These are phyloP conservation scores for Mrakia gelida DNA, from an alignment of 768 basidiomycete genomes.

Conservation along the genomic window DNA sequence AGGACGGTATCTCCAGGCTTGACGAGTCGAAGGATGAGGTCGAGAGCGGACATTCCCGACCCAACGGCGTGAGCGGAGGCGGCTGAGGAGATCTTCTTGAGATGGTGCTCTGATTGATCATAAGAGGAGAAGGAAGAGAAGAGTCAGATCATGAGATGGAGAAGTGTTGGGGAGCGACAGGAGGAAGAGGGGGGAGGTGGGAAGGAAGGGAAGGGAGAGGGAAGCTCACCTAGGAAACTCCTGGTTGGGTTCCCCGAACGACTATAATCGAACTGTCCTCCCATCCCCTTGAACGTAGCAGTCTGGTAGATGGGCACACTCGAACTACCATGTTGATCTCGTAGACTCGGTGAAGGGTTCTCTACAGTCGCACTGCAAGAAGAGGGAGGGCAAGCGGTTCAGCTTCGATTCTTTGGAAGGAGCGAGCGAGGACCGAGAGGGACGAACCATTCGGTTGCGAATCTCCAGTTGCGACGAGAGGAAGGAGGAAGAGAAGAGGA, in stretches of 20 bases:
- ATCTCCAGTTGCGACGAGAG: constrained; percentile 23
- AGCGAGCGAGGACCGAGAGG: too few species aligned
- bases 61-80: constrained; percentile 84
- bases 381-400: background rate
- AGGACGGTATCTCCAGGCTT: constrained; percentile 95
- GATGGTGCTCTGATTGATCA: constrained; percentile 71
- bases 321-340: constrained; percentile 92
- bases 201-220: background rate
- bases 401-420: background rate
- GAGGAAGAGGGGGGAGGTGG: background rate
- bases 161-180: too few species aligned
- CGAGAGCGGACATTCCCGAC: constrained; percentile 97
- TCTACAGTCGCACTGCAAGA: constrained; percentile 40
- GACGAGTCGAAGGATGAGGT: constrained; percentile 86
- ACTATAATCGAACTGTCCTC: constrained; percentile 80
- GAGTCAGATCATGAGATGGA: background rate
- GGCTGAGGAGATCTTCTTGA: constrained; percentile 94
- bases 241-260: constrained; percentile 95
- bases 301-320: constrained; percentile 98
- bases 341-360: constrained; percentile 49
- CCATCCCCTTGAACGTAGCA: constrained; percentile 92
- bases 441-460: constrained; percentile 30
- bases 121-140: background rate
- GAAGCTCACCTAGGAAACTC: constrained; percentile 76
- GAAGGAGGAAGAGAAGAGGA: background rate